Base-by-base conservation (phyloP, 305 asterid species). In the Solanum hybrid region DNA sequence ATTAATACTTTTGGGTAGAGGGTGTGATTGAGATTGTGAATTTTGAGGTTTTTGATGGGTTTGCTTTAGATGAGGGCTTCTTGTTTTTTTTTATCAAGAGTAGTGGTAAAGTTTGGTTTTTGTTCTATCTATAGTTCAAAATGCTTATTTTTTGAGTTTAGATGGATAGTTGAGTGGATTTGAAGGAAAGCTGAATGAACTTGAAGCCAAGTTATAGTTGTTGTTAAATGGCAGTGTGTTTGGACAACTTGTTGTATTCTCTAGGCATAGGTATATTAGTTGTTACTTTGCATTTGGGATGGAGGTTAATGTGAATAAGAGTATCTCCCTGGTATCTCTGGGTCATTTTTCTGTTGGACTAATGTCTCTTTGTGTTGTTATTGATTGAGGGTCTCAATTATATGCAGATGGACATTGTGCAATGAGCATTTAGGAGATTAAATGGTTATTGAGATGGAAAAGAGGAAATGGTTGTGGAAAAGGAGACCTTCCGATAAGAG, bases 391-490 rank as follows among this genome's bases (percentile, higher is more conserved):
- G 88, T 83, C 27, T 45, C 10, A 29, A 83, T 45, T 45, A 27
- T 83, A 41, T 79, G 83, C 75, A 70, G 90, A 31, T 75, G 45
- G 29, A 45, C 36, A 78, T 87, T 41, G 78, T 77, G 38, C 41
- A 2, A 73, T 87, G 82, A 87, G 68, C 39, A 41, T 75, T 51
- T 73, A 88, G 38, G 75, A 76, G 86, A 88, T 90, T 90, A 78
- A 75, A 31, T 82, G n/a, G 89, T 26, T 14, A 37, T 83, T 84
- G 90, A 76, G 90, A 95, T 95, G 98, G 98, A 96, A 38, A 95
- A 95, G 92, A 93, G 94, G 92, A 95, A 95, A 88, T 96, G 99
- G 98, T 91, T 93, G 88, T 95, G 97, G 98, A 96, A 94, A 92
- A 95, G 93, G 90, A 94, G 91, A 89, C 90, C 95, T 88, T 93